Conservation (phyloP, 495 filamentous ascomycete species). For the Penicillium pulvis region DNA sequence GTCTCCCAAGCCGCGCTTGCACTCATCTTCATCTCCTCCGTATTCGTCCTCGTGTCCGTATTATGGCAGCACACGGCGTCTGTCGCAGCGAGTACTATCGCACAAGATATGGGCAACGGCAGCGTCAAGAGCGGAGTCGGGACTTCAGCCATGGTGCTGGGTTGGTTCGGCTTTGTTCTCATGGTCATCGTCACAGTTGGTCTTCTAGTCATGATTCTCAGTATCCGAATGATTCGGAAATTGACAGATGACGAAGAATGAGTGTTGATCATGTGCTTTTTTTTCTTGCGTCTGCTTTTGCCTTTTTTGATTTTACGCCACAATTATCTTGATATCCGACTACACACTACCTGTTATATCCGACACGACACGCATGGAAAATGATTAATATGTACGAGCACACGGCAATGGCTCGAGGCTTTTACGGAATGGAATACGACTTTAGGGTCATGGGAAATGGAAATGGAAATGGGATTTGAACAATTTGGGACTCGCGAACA, state of each 20-base stretch:
- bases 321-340: conserved; percentile 17
- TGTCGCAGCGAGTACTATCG: conserved; percentile 88
- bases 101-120: conserved; percentile 93
- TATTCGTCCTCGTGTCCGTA: conserved; percentile 72
- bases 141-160: conserved; percentile 89
- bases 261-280: conserved; percentile 5
- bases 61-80: conserved; percentile 88
- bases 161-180: conserved; percentile 93
- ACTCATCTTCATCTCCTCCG: conserved; percentile 65
- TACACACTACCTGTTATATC: conserved; percentile 23
- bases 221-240: conserved; percentile 68
- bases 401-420: conserved; percentile 16
- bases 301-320: conserved; percentile 16
- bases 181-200: conserved; percentile 94
- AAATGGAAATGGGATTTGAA: conserved; percentile 15
- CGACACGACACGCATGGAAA: conserved; percentile 34
- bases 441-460: conserved; percentile 14
- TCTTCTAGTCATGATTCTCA: conserved; percentile 92
- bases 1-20: conserved; percentile 68
- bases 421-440: conserved; percentile 23
- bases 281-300: conserved; percentile 21
- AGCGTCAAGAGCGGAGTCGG: conserved; percentile 87
- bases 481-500: conserved; percentile 26
- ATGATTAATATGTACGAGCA: conserved; percentile 37
- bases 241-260: conserved; percentile 55